A percentile compares a stretch with the other conserved stretches of the same genome.
phyloP scores from a whole-genome alignment of 805 yeast species.

The Starmerella vitae region DNA sequence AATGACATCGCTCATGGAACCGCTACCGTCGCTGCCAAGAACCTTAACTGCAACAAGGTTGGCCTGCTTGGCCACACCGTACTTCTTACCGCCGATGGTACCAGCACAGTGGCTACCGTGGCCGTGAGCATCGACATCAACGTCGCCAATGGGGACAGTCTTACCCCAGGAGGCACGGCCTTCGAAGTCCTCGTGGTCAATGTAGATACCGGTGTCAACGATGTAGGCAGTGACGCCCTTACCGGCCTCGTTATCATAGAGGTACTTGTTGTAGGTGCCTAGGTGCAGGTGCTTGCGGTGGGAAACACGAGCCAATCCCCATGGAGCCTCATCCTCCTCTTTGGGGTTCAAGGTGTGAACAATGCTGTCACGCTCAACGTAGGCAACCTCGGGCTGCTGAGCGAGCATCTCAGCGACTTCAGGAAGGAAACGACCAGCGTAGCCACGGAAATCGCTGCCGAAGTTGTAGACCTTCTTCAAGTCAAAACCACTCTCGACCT shows the following conservation, averaged over 20 bases:
- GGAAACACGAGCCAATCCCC: slow-evolving; percentile 63
- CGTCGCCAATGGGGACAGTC: slow-evolving; percentile 35
- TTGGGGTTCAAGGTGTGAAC: slow-evolving; percentile 38
- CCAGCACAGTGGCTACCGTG: slow-evolving; percentile 55
- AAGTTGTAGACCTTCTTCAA: slow-evolving; percentile 35
- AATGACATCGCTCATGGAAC: slow-evolving; percentile 44
- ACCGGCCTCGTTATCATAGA: slow-evolving; percentile 42
- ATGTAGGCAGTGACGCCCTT: slow-evolving; percentile 34
- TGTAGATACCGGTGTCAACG: slow-evolving; percentile 45
- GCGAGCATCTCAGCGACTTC: slow-evolving; percentile 63
- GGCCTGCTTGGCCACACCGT: slow-evolving; percentile 47
- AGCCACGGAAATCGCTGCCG: slow-evolving; percentile 43
- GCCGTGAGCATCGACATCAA: slow-evolving; percentile 40
- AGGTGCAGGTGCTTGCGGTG: slow-evolving; percentile 50
- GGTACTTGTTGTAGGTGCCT: slow-evolving; percentile 45
- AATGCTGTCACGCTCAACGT: slow-evolving; percentile 48
- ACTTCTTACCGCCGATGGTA: slow-evolving; percentile 39
- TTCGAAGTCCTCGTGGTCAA: slow-evolving; percentile 38
- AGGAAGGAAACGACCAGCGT: slow-evolving; percentile 71
- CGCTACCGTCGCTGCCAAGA: slow-evolving; percentile 42
- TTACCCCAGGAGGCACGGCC: slow-evolving; percentile 46
- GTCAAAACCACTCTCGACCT: slow-evolving; percentile 18
- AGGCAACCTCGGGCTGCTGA: slow-evolving; percentile 39
- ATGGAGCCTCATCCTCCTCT: slow-evolving; percentile 52
- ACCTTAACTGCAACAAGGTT: slow-evolving; percentile 48